A percentile compares a stretch with the other conserved stretches of the same genome.
phyloP scores from a whole-genome alignment of 2,329 filamentous ascomycete species.

The Phaeosphaeriaceae sp. region DNA sequence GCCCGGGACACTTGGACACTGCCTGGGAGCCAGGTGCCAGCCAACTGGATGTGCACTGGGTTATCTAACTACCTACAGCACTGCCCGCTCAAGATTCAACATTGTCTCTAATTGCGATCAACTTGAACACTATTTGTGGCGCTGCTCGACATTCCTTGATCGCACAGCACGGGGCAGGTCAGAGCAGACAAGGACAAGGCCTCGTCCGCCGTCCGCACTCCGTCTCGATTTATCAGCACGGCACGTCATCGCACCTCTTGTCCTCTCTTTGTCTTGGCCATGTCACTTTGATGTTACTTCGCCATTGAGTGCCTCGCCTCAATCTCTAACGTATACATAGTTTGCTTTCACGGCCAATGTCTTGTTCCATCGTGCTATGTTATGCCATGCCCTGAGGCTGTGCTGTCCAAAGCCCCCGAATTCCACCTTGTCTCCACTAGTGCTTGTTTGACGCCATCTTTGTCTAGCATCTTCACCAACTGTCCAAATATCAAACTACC shows the following conservation, averaged over 20 bases:
- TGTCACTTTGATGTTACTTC: background rate
- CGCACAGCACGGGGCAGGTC: too few species aligned
- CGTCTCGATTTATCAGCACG: conserved; percentile 40
- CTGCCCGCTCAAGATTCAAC: background rate
- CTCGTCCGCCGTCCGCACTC: conserved; percentile 2
- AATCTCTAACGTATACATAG: background rate
- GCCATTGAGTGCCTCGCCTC: background rate
- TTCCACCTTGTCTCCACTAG: background rate
- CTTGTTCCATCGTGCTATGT: background rate
- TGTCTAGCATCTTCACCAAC: background rate
- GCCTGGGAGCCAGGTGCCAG: too few species aligned
- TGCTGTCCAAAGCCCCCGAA: too few species aligned
- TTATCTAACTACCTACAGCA: background rate
- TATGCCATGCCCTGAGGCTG: background rate
- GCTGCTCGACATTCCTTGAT: too few species aligned
- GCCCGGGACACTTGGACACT: too few species aligned
- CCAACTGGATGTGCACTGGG: too few species aligned
- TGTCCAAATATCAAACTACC: too few species aligned
- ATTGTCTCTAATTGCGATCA: too few species aligned
- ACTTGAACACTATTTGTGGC: background rate
- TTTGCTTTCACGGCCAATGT: too few species aligned
- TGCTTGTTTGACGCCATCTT: too few species aligned
- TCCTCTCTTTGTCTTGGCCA: background rate
- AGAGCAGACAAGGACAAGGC: background rate
- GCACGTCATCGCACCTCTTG: conserved; percentile 21